Base-by-base conservation (phyloP, 345 rosid genomes). In the Bretschneidera sinensis region DNA sequence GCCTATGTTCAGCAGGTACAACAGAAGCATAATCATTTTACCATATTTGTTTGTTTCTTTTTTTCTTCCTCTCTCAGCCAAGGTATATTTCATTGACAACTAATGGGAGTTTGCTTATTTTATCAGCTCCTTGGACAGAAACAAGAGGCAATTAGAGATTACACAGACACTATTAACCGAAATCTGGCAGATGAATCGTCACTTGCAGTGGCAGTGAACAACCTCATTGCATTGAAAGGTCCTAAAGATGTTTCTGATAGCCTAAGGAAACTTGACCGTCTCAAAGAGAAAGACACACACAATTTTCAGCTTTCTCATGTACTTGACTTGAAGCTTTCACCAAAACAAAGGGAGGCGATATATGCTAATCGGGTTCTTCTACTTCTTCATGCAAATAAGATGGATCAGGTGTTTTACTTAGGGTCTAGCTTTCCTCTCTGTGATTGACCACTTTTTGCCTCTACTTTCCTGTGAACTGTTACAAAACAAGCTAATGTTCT, bases 311-410 rank as follows among this genome's bases (percentile, higher is more conserved):
- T 92, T 82, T 60, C 81, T 64, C 77, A 22, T 47, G 69, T 64
- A 53, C 89, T 89, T 76, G 89, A 90, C 63, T 62, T 74, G 45
- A 94, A 88, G 82, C 92, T 94, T 71, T 78, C 95, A 24, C 76
- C 70, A 54, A 88, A 81, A 69, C 85, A 88, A 50, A 84, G 70
- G 76, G 97, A 87, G 76, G 75, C 87, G 62, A 83, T 94, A 61
- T 90, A 84, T 84, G 84, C 79, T 13, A 94, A 87, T 68, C 83
- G 96, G 1, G 69, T 88, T 65, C 95, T 86, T 72, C 74, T 90
- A 52, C 99, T 90, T 75, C 88, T 90, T 68, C 97, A 94, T 68
- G 86, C 97, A 23, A 92, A 89, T 73, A 92, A 92, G 81, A 70
- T 92, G 76, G 98, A 92, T 74, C 97, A 87, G 98, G 96, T 92